Percentiles rank a stretch among this genome's conserved stretches.
Evolutionary conservation across 2,329 filamentous ascomycete genomes (phyloP).

Genomic region (Fusarium hainanense): DNA sequence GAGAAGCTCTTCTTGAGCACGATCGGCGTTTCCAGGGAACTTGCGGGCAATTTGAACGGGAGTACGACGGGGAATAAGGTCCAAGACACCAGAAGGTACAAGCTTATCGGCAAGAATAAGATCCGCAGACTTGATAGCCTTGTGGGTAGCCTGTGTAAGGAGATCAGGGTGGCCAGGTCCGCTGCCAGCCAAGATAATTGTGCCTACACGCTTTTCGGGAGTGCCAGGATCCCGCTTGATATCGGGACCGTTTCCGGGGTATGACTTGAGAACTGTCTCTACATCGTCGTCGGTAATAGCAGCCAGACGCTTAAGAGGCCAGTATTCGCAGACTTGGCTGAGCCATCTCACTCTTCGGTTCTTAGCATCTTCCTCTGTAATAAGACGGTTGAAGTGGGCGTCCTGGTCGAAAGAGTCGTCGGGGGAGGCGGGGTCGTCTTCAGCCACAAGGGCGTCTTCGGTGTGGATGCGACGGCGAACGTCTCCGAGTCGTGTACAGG

Average conservation of each 20-base stretch:
- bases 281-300: conserved; percentile 84
- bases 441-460: conserved; percentile 65
- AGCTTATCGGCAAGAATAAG: conserved; percentile 89
- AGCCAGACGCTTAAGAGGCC: conserved; percentile 87
- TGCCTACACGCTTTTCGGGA: conserved; percentile 61
- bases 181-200: conserved; percentile 88
- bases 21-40: conserved; percentile 96
- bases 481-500: conserved; percentile 81
- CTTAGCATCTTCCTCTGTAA: conserved; percentile 79
- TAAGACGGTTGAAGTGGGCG: conserved; percentile 84
- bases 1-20: conserved; percentile 90
- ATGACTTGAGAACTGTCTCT: conserved; percentile 78
- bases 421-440: conserved; percentile 65
- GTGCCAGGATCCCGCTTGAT: conserved; percentile 37
- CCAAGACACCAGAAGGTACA: conserved; percentile 84
- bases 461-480: conserved; percentile 78
- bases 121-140: conserved; percentile 79
- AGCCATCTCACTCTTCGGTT: conserved; percentile 91
- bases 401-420: conserved; percentile 79
- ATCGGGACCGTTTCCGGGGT: conserved; percentile 56
- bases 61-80: conserved; percentile 89
- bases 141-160: conserved; percentile 83
- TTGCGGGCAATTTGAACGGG: conserved; percentile 93
- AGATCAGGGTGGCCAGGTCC: conserved; percentile 94
- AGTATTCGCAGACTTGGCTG: conserved; percentile 97